Percentiles rank a stretch among this genome's conserved stretches.
Evolutionary conservation across 805 yeast genomes (phyloP).

Genomic region (Zygosaccharomyces bisporus): DNA sequence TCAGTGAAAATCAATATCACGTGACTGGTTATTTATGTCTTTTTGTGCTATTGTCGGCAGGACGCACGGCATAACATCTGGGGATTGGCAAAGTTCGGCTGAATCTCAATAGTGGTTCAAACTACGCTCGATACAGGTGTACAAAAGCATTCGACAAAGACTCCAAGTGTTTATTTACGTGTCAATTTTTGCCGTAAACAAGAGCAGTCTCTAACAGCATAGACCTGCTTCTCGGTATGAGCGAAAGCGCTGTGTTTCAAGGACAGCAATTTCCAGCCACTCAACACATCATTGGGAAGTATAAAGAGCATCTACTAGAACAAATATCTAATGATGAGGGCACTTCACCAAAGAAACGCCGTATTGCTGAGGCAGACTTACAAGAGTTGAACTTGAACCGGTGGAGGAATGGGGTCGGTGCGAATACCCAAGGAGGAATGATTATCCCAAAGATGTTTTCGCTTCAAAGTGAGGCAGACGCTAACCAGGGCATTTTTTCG

Average conservation of each 20-base stretch:
- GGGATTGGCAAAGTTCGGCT: background rate
- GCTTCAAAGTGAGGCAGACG: slow-evolving; percentile 4
- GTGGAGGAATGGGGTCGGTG: background rate
- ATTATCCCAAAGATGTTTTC: slow-evolving; percentile 7
- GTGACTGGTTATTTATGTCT: too few species aligned
- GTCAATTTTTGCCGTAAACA: background rate
- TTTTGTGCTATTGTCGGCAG: background rate
- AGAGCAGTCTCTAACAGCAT: background rate
- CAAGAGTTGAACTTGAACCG: background rate
- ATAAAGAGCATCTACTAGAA: slow-evolving; percentile 16
- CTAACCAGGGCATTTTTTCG: slow-evolving; percentile 3
- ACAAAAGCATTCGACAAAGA: background rate
- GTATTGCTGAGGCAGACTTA: background rate
- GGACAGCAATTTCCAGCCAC: slow-evolving; percentile 26
- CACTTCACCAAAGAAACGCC: background rate
- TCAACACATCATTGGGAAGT: slow-evolving; percentile 22
- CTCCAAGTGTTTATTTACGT: background rate
- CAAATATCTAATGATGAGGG: slow-evolving; percentile 4
- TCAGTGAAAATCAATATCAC: too few species aligned
- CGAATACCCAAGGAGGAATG: background rate
- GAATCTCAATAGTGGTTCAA: background rate
- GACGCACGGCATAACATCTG: background rate
- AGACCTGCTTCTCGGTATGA: slow-evolving; percentile 3
- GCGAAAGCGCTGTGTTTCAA: slow-evolving; percentile 10
- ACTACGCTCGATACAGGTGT: background rate